Base-by-base conservation (phyloP, 345 rosid species). In the Linum lewisii region DNA sequence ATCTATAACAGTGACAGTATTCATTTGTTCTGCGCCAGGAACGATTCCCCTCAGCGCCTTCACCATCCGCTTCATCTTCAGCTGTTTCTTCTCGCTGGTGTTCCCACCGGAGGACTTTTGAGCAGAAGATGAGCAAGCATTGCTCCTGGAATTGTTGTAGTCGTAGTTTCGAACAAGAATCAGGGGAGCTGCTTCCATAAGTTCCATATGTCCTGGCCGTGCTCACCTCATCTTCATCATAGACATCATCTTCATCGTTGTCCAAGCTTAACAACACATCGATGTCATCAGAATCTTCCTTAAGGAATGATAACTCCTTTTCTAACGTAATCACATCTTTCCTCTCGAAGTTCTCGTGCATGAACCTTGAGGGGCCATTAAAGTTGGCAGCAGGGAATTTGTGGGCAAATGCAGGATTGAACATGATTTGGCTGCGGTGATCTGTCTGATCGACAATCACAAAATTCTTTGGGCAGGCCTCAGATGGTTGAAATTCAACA, bases 251-350 rank as follows among this genome's bases (percentile, higher is more conserved):
- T 7, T 79, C 82, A 10, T 79, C 91, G 29, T 78, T 84, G 67
- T 83, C 93, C 55, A 69, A 61, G 79, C 89, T 83, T 77, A 90
- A 64, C 63, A 90, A 77, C 0, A 85, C 92, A 79, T 90, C 88
- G 44, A 90, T 86, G 71, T 90, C 97, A 69, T 80, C 87, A 1
- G 93, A 83, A 79, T 90, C 90, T 69, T 86, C 95, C 65, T 81
- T 77, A 57, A 69, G 60, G 63, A 74, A 68, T 21, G 86, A 76
- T 8, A 61, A 62, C 69, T 73, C 89, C 72, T 73, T 78, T 22
- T 64, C 79, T 63, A 49, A 67, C 66, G 63, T 61, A 42, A 72
- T 66, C 25, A 23, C 71, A 64, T 72, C 66, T 58, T 61, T 68
- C 19, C 69, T 72, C 51, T 57, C 79, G 49, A 67, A 66, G 71